Conservation (phyloP, 2,329 filamentous ascomycete species). For the Annulohypoxylon truncatum region DNA sequence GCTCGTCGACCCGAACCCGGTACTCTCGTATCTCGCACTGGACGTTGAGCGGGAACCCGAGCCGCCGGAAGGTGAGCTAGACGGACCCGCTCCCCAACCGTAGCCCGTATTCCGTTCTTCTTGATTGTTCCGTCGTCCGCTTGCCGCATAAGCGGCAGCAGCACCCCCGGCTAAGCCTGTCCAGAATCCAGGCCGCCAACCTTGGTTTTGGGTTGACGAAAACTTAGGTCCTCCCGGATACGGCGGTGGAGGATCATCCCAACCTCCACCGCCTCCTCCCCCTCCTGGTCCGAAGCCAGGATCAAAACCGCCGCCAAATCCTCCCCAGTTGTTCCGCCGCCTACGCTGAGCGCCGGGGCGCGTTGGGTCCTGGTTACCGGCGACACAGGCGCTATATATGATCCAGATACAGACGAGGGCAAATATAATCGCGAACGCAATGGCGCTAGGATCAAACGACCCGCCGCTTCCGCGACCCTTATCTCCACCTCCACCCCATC, state of each 20-base stretch:
- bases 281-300: constrained; percentile 57
- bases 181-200: constrained; percentile 82
- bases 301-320: constrained; percentile 55
- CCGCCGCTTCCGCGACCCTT: constrained; percentile 33
- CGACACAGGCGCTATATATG: constrained; percentile 64
- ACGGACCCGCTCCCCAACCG: constrained; percentile 48
- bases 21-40: constrained; percentile 71
- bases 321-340: constrained; percentile 51
- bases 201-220: constrained; percentile 53
- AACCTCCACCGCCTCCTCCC: constrained; percentile 53
- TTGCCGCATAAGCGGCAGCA: constrained; percentile 74
- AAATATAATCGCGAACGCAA: constrained; percentile 72
- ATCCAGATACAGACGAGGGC: constrained; percentile 71
- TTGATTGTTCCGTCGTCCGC: constrained; percentile 56
- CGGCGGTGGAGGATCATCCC: constrained; percentile 65
- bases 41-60: constrained; percentile 56
- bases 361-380: constrained; percentile 30
- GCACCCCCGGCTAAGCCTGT: constrained; percentile 74
- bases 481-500: constrained; percentile 44
- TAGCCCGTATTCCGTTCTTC: constrained; percentile 46
- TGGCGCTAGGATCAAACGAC: constrained; percentile 51
- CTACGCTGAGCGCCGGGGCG: constrained; percentile 26
- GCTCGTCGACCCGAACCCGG: constrained; percentile 77
- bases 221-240: constrained; percentile 60
- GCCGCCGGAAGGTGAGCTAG: constrained; percentile 49